phyloP scores from a whole-genome alignment of 768 basidiomycete species.

The Podaxis sp. region DNA sequence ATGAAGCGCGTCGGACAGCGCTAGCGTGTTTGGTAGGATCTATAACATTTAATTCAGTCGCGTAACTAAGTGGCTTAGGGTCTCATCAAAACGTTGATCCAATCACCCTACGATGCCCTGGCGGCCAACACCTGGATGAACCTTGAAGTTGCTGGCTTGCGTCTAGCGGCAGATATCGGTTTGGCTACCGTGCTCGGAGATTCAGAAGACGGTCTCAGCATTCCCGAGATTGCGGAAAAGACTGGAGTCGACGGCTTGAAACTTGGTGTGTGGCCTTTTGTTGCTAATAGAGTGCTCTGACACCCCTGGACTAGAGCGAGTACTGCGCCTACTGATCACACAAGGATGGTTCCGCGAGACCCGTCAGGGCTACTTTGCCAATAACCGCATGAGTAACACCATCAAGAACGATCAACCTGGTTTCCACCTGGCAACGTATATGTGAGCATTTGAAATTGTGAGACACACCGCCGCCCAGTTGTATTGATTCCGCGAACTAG shows the following conservation, averaged over 20 bases:
- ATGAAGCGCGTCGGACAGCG: constrained; percentile 32
- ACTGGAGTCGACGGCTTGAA: constrained; percentile 32
- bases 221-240: constrained; percentile 31
- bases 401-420: constrained; percentile 35
- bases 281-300: background rate
- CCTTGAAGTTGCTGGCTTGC: constrained; percentile 31
- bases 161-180: constrained; percentile 32
- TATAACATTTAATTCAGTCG: background rate
- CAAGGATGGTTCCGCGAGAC: constrained; percentile 38
- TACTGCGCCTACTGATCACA: constrained; percentile 32
- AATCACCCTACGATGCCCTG: constrained; percentile 35
- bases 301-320: constrained; percentile 24
- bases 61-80: constrained; percentile 20
- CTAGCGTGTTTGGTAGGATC: constrained; percentile 30
- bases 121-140: constrained; percentile 32
- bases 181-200: constrained; percentile 32
- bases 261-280: constrained; percentile 25
- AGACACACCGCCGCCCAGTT: background rate
- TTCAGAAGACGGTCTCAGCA: constrained; percentile 31
- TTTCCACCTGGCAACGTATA: constrained; percentile 34
- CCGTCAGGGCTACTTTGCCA: constrained; percentile 34
- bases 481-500: constrained; percentile 14
- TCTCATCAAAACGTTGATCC: constrained; percentile 32
- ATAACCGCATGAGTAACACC: constrained; percentile 33
- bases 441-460: constrained; percentile 21